These are phyloP conservation scores for Spizellomyces sp. DNA, from an alignment of 192 early-diverging fungal species.

Conservation along the genomic window DNA sequence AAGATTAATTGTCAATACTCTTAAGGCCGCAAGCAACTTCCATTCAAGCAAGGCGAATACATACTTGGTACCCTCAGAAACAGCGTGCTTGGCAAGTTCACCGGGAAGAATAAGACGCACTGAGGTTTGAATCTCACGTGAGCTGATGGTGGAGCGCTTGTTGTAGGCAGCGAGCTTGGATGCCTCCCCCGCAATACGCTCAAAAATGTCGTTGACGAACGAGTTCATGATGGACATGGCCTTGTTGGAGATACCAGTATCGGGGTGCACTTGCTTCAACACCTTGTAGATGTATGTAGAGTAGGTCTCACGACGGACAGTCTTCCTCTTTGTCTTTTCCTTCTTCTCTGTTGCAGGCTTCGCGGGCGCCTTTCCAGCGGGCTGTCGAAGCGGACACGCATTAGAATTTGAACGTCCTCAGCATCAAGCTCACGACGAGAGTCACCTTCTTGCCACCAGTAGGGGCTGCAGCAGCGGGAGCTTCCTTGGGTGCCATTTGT, in stretches of 20 bases:
- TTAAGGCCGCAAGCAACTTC: not conserved
- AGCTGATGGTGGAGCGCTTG: constrained; percentile 95
- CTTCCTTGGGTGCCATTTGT: constrained; percentile 49
- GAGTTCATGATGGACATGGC: constrained; percentile 98
- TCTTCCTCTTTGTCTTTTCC: constrained; percentile 70
- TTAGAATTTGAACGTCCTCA: not conserved
- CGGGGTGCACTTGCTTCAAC: constrained; percentile 96
- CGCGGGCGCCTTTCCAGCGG: constrained; percentile 68
- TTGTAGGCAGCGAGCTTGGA: constrained; percentile 85
- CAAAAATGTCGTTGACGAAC: constrained; percentile 98
- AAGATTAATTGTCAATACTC: not conserved
- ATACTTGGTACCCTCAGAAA: constrained; percentile 94
- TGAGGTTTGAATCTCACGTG: constrained; percentile 91
- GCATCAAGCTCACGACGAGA: not conserved
- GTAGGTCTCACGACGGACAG: constrained; percentile 86
- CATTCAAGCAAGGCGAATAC: not conserved
- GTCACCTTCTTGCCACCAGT: constrained; percentile 39
- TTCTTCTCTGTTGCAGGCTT: constrained; percentile 73
- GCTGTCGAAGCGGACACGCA: constrained; percentile 17
- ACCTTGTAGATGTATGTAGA: constrained; percentile 98
- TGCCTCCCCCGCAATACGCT: constrained; percentile 79
- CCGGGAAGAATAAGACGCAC: constrained; percentile 82
- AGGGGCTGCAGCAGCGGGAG: constrained; percentile 30
- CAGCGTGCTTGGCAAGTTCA: constrained; percentile 95
- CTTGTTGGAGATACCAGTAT: constrained; percentile 98